A percentile compares a stretch with the other conserved stretches of the same genome.
Evolutionary conservation across 352 stramenopile genomes (phyloP).

Genomic region (Pythium dissimile): DNA sequence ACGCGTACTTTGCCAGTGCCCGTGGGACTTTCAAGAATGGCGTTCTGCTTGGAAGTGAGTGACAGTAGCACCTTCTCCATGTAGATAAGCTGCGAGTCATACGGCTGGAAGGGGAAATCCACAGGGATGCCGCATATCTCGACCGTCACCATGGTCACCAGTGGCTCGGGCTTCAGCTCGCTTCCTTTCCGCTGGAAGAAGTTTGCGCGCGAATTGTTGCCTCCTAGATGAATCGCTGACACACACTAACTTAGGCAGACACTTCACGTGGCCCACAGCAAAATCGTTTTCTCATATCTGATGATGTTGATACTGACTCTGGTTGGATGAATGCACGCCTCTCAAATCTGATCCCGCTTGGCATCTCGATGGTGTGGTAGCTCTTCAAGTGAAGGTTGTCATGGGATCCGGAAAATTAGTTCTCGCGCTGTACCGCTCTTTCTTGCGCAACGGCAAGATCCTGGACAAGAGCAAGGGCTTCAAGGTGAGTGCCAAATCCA

Average conservation of each 20-base stretch:
- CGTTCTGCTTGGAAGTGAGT: constrained; percentile 91
- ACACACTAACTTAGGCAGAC: neutral
- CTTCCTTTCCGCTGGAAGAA: neutral
- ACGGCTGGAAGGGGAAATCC: constrained; percentile 97
- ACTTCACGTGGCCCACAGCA: neutral
- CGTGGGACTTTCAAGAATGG: constrained; percentile 97
- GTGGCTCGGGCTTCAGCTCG: no score
- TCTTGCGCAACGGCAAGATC: constrained; percentile 61
- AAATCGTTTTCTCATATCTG: neutral
- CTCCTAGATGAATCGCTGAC: neutral
- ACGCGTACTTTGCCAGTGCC: constrained; percentile 93
- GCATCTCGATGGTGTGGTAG: no score
- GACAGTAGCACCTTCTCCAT: constrained; percentile 95
- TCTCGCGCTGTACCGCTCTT: constrained; percentile 65
- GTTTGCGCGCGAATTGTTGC: constrained; percentile 2
- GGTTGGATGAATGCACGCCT: neutral
- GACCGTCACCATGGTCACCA: constrained; percentile 71
- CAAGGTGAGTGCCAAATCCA: constrained; percentile 36
- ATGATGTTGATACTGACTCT: neutral
- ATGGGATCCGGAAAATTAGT: constrained; percentile 55
- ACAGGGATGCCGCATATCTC: constrained; percentile 88
- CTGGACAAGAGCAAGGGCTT: constrained; percentile 54
- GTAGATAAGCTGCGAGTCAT: constrained; percentile 96
- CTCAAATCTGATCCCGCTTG: neutral
- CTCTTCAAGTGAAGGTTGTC: neutral